Evolutionary conservation across 305 asterid species (phyloP), one percentile per base, ranked within the genome.

Genomic region (Galium porrigens): DNA sequence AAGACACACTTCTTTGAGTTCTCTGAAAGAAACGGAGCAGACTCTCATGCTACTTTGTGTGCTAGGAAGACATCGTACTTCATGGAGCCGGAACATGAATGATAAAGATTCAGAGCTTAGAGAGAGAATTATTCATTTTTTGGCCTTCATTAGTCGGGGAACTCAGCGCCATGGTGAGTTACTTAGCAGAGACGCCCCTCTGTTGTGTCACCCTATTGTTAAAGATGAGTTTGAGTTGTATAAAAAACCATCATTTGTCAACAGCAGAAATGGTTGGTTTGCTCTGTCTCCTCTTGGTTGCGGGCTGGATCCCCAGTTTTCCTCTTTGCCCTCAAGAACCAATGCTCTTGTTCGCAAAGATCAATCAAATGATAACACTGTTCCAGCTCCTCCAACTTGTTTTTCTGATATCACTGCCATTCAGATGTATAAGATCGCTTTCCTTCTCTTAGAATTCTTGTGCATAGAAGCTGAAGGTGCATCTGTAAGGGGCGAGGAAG

Each of bases 191-290:
- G 80, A 74, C 65, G 76, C 85, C 59, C 95, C 84, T 33, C 75
- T 87, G 55, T 67, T 79, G 65, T 89, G 89, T 68, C 79, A 78
- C 74, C 97, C 97, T 10, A 65, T 75, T 55, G 71, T 74, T 22
- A 83, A 82, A 76, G 99, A 92, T 73, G 99, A 92, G 81, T 76
- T 83, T 63, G 97, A 89, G 69, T 82, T 81, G 84, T 78, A 79
- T 76, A 82, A 78, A 76, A 82, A 76, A 70, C 89, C 88, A 17
- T 75, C 99, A 8, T 83, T 78, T 76, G 71, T 89, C 66, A 85
- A 87, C 73, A 87, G 96, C 79, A 75, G 67, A 77, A 81, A 82
- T 41, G 99, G 97, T 41, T 92, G 99, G 99, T 92, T 92, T 78
- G 84, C 83, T 71, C 73, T 89, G 76, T 76, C 99, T 66, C 82